phyloP scores from a whole-genome alignment of 2,329 filamentous ascomycete species.

The Colletotrichum trifolii region DNA sequence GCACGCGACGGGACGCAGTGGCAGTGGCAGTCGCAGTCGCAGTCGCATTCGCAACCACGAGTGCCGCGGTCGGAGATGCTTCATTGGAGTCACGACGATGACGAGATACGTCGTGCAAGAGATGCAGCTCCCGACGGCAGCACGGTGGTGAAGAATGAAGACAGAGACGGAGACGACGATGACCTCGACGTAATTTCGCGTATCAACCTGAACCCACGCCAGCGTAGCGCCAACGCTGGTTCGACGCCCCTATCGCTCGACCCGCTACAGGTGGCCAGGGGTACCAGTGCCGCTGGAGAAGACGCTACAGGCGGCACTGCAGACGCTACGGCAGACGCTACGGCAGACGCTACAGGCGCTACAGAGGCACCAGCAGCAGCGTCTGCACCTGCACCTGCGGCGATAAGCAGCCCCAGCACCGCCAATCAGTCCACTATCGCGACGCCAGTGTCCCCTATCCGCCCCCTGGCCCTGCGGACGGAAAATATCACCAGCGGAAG shows the following conservation, averaged over 20 bases:
- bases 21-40: slow-evolving; percentile 1
- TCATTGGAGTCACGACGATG: not conserved
- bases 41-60: not conserved
- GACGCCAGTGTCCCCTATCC: not conserved
- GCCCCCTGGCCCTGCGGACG: slow-evolving; percentile 28
- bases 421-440: not conserved
- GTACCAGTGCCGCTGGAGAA: slow-evolving; percentile 24
- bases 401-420: not conserved
- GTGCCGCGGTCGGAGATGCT: not conserved
- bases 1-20: slow-evolving; percentile 23
- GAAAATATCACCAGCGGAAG: slow-evolving; percentile 18
- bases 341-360: not conserved
- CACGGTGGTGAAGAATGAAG: not conserved
- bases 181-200: slow-evolving; percentile 20
- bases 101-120: not conserved
- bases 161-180: not conserved
- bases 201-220: slow-evolving; percentile 27
- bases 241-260: slow-evolving; percentile 37
- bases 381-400: not conserved
- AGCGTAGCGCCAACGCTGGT: slow-evolving; percentile 16
- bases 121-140: not conserved
- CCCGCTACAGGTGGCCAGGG: slow-evolving; percentile 28
- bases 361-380: slow-evolving; percentile 3
- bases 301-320: not conserved
- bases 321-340: not conserved